Evolutionary conservation across 805 yeast genomes (phyloP).

Genomic region (Citeromyces nyonsensis): DNA sequence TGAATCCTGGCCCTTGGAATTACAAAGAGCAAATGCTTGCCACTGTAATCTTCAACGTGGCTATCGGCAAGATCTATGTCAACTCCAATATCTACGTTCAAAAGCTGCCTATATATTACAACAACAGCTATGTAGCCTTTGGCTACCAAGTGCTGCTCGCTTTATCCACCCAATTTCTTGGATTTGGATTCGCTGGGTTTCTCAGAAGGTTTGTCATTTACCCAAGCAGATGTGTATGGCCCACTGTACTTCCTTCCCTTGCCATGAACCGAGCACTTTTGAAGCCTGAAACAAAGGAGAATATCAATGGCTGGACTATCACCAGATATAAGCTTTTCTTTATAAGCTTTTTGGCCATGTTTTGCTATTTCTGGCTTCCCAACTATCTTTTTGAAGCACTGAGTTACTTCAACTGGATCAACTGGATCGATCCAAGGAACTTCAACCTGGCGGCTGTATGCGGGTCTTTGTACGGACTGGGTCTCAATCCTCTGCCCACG

Average conservation of each 20-base stretch:
- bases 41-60: conserved; percentile 24
- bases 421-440: conserved; percentile 50
- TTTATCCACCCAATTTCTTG: conserved; percentile 45
- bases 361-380: conserved; percentile 45
- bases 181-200: conserved; percentile 55
- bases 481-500: conserved; percentile 50
- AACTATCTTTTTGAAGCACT: conserved; percentile 42
- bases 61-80: conserved; percentile 16
- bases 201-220: conserved; percentile 41
- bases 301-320: conserved; percentile 51
- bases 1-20: conserved; percentile 54
- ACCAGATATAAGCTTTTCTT: conserved; percentile 33
- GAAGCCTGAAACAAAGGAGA: too few species aligned
- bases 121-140: conserved; percentile 15
- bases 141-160: conserved; percentile 40
- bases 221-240: conserved; percentile 63
- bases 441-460: conserved; percentile 46
- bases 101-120: conserved; percentile 16
- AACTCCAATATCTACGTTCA: conserved; percentile 17
- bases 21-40: conserved; percentile 53
- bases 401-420: conserved; percentile 44
- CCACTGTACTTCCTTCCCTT: conserved; percentile 43
- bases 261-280: too few species aligned
- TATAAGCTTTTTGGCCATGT: conserved; percentile 19
- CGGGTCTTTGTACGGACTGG: conserved; percentile 47